A percentile compares a stretch with the other conserved stretches of the same genome.
phyloP scores from a whole-genome alignment of 164 flowering plant species.

The Amborella trichopoda region DNA sequence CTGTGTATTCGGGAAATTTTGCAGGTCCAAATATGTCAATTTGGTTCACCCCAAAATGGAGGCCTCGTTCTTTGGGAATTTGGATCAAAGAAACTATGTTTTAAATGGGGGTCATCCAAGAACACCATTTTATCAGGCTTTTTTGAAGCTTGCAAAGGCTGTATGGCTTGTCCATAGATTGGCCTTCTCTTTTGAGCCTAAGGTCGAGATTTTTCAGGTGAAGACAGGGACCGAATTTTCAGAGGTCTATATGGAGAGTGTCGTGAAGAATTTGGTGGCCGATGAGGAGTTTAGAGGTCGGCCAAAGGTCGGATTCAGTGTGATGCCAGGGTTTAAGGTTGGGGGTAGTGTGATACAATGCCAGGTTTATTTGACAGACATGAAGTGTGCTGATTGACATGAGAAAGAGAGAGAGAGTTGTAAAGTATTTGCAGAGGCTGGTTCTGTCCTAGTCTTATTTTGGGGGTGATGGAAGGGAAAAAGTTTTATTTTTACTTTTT shows the following conservation, averaged over 20 bases:
- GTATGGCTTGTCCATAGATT: slow-evolving; percentile 85
- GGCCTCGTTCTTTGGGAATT: slow-evolving; percentile 79
- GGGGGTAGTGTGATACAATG: slow-evolving; percentile 67
- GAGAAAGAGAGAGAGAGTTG: no score
- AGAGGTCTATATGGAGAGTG: slow-evolving; percentile 86
- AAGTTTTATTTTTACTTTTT: no score
- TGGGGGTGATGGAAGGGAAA: no score
- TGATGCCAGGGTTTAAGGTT: slow-evolving; percentile 88
- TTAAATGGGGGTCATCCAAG: slow-evolving; percentile 88
- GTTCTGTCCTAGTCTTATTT: no score
- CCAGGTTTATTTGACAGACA: slow-evolving; percentile 71
- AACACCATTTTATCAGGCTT: slow-evolving; percentile 91
- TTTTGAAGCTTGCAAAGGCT: slow-evolving; percentile 75
- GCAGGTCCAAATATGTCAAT: slow-evolving; percentile 62
- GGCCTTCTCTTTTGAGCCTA: slow-evolving; percentile 72
- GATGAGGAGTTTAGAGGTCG: slow-evolving; percentile 18
- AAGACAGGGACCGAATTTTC: slow-evolving; percentile 75
- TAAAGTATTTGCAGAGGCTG: no score
- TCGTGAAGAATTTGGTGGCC: slow-evolving; percentile 47
- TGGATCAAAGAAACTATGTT: slow-evolving; percentile 76
- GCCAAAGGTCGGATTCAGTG: slow-evolving; percentile 76
- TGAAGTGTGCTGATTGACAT: slow-evolving; percentile 55
- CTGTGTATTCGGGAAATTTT: slow-evolving; percentile 70
- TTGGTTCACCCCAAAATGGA: slow-evolving; percentile 93
- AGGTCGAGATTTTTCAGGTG: slow-evolving; percentile 67